These are phyloP conservation scores for Sparassis latifolia DNA, from an alignment of 1,284 basidiomycete genomes.

Conservation along the genomic window DNA sequence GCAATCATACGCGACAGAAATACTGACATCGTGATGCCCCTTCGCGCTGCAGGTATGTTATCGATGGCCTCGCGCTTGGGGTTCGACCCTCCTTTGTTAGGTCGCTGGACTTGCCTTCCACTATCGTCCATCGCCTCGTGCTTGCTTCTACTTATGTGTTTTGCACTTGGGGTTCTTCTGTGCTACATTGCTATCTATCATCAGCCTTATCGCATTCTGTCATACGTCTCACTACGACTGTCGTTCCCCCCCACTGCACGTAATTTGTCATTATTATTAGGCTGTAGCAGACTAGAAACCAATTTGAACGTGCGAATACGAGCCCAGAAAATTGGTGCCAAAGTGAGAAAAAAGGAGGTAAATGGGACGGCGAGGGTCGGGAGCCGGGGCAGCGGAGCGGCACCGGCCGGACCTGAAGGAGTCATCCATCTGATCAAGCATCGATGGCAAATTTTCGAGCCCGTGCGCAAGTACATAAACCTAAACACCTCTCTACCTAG, in stretches of 20 bases:
- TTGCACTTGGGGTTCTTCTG: slow-evolving; percentile 3
- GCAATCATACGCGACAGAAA: slow-evolving; percentile 10
- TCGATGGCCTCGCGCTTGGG: slow-evolving; percentile 20
- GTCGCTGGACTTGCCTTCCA: not conserved
- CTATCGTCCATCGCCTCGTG: not conserved
- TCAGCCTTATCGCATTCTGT: slow-evolving; percentile 1
- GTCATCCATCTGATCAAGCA: slow-evolving; percentile 25
- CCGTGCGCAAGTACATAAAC: slow-evolving; percentile 31
- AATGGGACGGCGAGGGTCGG: no score
- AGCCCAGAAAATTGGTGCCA: not conserved
- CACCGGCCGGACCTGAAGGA: slow-evolving; percentile 21
- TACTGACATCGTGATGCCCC: slow-evolving; percentile 9
- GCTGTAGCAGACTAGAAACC: slow-evolving; percentile 15
- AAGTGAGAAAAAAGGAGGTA: no score
- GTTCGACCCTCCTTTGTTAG: slow-evolving; percentile 4
- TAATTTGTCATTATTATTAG: slow-evolving; percentile 9
- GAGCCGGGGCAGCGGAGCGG: slow-evolving; percentile 13
- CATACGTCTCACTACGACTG: slow-evolving; percentile 5
- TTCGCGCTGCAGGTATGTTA: slow-evolving; percentile 18
- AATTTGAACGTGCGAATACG: not conserved
- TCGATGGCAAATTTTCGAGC: slow-evolving; percentile 33
- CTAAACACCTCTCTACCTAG: slow-evolving; percentile 23
- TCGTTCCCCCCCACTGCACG: not conserved
- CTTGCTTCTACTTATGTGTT: slow-evolving; percentile 2
- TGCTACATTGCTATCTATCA: slow-evolving; percentile 6